Conservation (phyloP, 1,284 basidiomycete genomes). For the Moesziomyces sp. region DNA sequence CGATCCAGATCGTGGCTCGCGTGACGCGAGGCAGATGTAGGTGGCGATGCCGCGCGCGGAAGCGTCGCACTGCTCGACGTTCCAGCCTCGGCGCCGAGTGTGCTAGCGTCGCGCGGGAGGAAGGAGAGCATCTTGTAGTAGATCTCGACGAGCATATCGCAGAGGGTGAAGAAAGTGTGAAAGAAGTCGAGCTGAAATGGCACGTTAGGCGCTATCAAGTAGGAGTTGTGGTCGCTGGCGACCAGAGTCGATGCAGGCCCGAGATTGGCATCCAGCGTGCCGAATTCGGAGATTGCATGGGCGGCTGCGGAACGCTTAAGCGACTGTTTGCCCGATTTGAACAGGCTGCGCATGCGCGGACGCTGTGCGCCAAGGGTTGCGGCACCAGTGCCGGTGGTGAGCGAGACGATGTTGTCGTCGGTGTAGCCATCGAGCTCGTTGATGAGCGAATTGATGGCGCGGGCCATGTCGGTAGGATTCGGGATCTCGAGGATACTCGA, state of each 20-base stretch:
- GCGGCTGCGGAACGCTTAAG: conserved; percentile 34
- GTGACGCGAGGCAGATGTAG: conserved; percentile 8
- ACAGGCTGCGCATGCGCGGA: conserved; percentile 47
- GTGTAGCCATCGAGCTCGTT: conserved; percentile 49
- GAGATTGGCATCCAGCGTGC: conserved; percentile 20
- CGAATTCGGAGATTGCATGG: conserved; percentile 44
- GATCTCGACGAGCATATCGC: conserved; percentile 54
- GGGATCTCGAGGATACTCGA: conserved; percentile 47
- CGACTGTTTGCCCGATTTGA: conserved; percentile 43
- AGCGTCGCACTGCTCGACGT: conserved; percentile 5
- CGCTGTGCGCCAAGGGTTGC: conserved; percentile 26
- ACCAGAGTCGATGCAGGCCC: conserved; percentile 16
- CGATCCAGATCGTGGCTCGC: conserved; percentile 19
- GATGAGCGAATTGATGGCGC: conserved; percentile 43
- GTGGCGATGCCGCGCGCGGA: conserved; percentile 13
- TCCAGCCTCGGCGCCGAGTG: background rate
- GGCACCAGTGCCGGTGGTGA: conserved; percentile 20
- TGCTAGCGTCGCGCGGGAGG: conserved; percentile 13
- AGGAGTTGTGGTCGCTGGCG: conserved; percentile 73
- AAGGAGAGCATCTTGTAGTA: conserved; percentile 57
- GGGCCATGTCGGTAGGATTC: conserved; percentile 36
- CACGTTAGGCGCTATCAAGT: conserved; percentile 78
- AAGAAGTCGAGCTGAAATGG: conserved; percentile 58
- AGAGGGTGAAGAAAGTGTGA: conserved; percentile 56
- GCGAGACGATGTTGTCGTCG: conserved; percentile 30